Base-by-base conservation (phyloP, 495 filamentous ascomycete genomes). In the Rhizodiscina lignyota region DNA sequence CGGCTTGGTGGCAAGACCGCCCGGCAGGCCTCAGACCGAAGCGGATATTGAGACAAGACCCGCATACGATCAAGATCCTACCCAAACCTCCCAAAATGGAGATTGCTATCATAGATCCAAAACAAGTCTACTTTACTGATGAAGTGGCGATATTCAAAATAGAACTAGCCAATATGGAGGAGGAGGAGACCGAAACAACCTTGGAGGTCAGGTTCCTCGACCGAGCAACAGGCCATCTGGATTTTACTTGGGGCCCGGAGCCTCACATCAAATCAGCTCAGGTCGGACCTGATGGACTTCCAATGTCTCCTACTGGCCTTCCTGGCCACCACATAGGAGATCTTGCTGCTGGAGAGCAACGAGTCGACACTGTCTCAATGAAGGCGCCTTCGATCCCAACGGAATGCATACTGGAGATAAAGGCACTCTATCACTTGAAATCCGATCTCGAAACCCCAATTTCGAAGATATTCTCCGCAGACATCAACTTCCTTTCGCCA, bases 21-120 rank as follows among this genome's bases (percentile, higher is more conserved):
- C 34, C 36, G 5, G 2, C 36, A 0, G 30, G 37, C 11, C 35
- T 56, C 19, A 43, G 32, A 11, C 58, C 58, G 21, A 68, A 62
- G 43, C 61, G 52, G 22, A 30, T 78, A 3, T 56, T 64, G 17
- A 56, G 66, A 27, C 40, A 46, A 18, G 59, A 68, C 23, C 59
- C 67, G 8, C 59, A 62, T 13, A 42, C 57, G 42, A 64, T 78
- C 21, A 79, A 68, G 31, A 73, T 96, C 22, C 62, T 83, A 37
- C 89, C 87, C 3, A 79, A 89, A 49, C 89, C 89, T 27, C 89
- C 89, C 0, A 96, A 94, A 51, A 75, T 99, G 56, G 71, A 79
- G 40, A 67, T 96, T 22, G 64, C 60, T 18, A 53, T 79, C 16
- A 59, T 66, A 2, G 64, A 70, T 30, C 55, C 77, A 30, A 60